phyloP scores from a whole-genome alignment of 108 stramenopile genomes.

The Seminavis robusta region DNA sequence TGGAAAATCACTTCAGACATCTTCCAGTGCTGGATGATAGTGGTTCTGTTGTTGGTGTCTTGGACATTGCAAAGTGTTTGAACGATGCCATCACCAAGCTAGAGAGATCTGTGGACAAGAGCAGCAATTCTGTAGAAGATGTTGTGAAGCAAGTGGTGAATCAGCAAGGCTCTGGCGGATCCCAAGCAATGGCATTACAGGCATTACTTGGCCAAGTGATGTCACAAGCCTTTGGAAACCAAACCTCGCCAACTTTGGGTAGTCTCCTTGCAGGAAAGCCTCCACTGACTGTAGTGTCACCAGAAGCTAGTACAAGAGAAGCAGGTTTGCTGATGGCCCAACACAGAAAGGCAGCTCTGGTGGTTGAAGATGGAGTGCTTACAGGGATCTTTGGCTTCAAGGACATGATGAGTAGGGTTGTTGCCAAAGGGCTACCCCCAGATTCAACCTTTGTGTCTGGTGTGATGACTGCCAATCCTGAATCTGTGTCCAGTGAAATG shows the following conservation, averaged over 20 bases:
- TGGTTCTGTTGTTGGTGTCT: slow-evolving; percentile 83
- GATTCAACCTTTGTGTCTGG: slow-evolving; percentile 65
- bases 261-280: slow-evolving; percentile 72
- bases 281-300: slow-evolving; percentile 58
- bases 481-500: slow-evolving; percentile 80
- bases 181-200: slow-evolving; percentile 66
- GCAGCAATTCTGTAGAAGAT: slow-evolving; percentile 53
- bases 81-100: slow-evolving; percentile 91
- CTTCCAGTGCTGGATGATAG: slow-evolving; percentile 86
- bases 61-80: slow-evolving; percentile 94
- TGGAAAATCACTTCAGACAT: slow-evolving; percentile 92
- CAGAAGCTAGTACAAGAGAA: slow-evolving; percentile 60
- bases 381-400: slow-evolving; percentile 93
- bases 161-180: slow-evolving; percentile 51
- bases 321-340: slow-evolving; percentile 82
- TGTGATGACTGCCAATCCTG: slow-evolving; percentile 94
- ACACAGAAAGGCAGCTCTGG: slow-evolving; percentile 78
- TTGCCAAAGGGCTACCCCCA: slow-evolving; percentile 76
- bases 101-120: slow-evolving; percentile 65
- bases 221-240: slow-evolving; percentile 64
- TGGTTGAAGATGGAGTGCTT: slow-evolving; percentile 73
- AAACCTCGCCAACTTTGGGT: slow-evolving; percentile 63
- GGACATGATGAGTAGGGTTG: slow-evolving; percentile 89
- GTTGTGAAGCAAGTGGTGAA: slow-evolving; percentile 46
- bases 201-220: slow-evolving; percentile 63